phyloP scores from a whole-genome alignment of 2,329 filamentous ascomycete genomes.

The Fusarium sublunatum region DNA sequence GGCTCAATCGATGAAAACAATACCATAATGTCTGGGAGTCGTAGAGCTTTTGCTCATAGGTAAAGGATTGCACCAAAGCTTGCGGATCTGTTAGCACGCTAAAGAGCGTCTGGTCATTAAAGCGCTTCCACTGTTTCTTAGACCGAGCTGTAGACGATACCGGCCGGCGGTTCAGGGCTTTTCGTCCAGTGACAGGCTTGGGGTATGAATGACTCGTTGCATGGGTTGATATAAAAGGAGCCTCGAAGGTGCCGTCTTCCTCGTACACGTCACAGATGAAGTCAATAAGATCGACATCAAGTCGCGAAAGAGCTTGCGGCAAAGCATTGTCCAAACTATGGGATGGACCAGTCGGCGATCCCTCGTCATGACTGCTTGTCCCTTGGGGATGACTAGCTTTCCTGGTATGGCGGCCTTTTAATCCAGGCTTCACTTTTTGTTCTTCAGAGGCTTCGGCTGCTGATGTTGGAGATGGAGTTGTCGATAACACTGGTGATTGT shows the following conservation, averaged over 20 bases:
- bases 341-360: background rate
- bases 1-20: conserved; percentile 69
- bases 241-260: conserved; percentile 65
- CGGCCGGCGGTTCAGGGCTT: conserved; percentile 23
- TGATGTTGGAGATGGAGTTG: background rate
- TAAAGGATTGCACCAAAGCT: conserved; percentile 68
- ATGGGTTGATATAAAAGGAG: conserved; percentile 46
- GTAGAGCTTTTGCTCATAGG: conserved; percentile 61
- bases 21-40: conserved; percentile 73
- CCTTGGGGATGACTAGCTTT: conserved; percentile 4
- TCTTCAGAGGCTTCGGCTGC: conserved; percentile 11
- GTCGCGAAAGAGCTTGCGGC: conserved; percentile 66
- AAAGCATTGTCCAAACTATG: conserved; percentile 50
- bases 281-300: conserved; percentile 67
- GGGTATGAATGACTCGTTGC: conserved; percentile 16
- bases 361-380: background rate
- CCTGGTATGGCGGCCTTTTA: conserved; percentile 38
- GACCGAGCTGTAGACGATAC: conserved; percentile 19
- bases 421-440: conserved; percentile 38
- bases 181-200: conserved; percentile 22
- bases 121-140: conserved; percentile 65
- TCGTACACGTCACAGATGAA: conserved; percentile 71
- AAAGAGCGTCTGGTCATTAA: conserved; percentile 73
- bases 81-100: conserved; percentile 69
- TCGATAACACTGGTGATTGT: conserved; percentile 15